Conservation (phyloP, 2,329 filamentous ascomycete species). For the Thelonectria rubi region DNA sequence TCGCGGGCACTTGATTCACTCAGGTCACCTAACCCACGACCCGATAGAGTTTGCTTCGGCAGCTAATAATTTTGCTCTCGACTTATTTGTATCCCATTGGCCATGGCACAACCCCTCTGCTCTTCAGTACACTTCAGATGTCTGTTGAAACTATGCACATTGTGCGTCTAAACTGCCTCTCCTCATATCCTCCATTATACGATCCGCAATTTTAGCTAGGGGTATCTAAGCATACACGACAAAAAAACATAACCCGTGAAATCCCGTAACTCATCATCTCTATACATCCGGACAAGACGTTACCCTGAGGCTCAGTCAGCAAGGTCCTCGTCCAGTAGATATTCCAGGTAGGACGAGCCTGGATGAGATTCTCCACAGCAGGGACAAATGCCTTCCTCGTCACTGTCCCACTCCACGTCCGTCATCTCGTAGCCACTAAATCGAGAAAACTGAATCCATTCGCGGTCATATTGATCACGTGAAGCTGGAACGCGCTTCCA, state of each 20-base stretch:
- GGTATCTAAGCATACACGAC: slow-evolving; percentile 43
- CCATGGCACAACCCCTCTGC: neutral
- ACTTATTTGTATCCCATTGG: neutral
- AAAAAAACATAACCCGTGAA: slow-evolving; percentile 32
- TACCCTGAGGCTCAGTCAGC: slow-evolving; percentile 39
- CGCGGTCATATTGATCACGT: slow-evolving; percentile 52
- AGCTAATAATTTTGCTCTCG: neutral
- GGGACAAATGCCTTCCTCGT: slow-evolving; percentile 51
- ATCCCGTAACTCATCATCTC: slow-evolving; percentile 19
- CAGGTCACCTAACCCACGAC: slow-evolving; percentile 14
- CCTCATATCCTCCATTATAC: slow-evolving; percentile 13
- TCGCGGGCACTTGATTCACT: neutral
- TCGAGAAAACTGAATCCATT: slow-evolving; percentile 60
- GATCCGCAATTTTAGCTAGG: slow-evolving; percentile 37
- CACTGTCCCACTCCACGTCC: slow-evolving; percentile 45
- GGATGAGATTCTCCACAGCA: slow-evolving; percentile 53
- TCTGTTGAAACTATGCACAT: slow-evolving; percentile 7
- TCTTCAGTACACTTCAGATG: too few relatives aligned
- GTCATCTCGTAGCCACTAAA: slow-evolving; percentile 50
- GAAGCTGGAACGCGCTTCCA: slow-evolving; percentile 60
- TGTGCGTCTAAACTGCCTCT: slow-evolving; percentile 21
- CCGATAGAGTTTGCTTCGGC: neutral
- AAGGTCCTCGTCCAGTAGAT: slow-evolving; percentile 42
- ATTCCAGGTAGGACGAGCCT: slow-evolving; percentile 47
- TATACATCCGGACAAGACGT: slow-evolving; percentile 25